Evolutionary conservation across 768 basidiomycete genomes (phyloP).

Genomic region (Rhodotorula toruloides): DNA sequence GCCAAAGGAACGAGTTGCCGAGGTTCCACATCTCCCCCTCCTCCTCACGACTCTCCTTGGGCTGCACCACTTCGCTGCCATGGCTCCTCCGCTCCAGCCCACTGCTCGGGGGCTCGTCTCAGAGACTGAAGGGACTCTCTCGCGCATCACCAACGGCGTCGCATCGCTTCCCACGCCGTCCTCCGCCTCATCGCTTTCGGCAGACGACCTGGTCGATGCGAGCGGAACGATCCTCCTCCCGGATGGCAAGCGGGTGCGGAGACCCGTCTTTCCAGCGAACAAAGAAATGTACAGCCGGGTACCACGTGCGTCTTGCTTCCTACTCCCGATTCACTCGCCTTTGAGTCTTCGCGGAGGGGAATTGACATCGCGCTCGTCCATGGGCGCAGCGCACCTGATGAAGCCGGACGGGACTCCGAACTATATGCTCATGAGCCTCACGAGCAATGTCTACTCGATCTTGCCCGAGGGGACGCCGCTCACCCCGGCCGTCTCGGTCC

Average conservation of each 20-base stretch:
- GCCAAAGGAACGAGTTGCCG: no score
- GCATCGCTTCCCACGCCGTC: neutral
- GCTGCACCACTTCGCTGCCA: no score
- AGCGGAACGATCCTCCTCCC: constrained; percentile 12
- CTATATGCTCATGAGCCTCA: constrained; percentile 80
- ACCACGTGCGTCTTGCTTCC: neutral
- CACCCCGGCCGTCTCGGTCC: constrained; percentile 28
- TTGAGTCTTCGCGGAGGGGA: neutral
- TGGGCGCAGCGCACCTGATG: constrained; percentile 53
- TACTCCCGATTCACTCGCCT: no score
- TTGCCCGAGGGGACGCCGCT: constrained; percentile 56
- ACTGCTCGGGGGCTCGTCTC: constrained; percentile 12
- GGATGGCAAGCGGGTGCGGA: neutral
- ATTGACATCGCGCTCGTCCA: neutral
- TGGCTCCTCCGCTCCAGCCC: no score
- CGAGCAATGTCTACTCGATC: constrained; percentile 84
- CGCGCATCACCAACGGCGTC: neutral
- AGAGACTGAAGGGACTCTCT: constrained; percentile 18
- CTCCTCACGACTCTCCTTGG: no score
- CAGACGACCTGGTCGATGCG: neutral
- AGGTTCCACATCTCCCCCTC: neutral
- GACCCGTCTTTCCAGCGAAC: constrained; percentile 24
- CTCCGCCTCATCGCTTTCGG: neutral
- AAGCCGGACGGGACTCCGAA: constrained; percentile 68
- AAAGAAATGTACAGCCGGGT: constrained; percentile 5